These are phyloP conservation scores for Diplodia scrobiculata DNA, from an alignment of 2,329 filamentous ascomycete genomes.

Conservation along the genomic window DNA sequence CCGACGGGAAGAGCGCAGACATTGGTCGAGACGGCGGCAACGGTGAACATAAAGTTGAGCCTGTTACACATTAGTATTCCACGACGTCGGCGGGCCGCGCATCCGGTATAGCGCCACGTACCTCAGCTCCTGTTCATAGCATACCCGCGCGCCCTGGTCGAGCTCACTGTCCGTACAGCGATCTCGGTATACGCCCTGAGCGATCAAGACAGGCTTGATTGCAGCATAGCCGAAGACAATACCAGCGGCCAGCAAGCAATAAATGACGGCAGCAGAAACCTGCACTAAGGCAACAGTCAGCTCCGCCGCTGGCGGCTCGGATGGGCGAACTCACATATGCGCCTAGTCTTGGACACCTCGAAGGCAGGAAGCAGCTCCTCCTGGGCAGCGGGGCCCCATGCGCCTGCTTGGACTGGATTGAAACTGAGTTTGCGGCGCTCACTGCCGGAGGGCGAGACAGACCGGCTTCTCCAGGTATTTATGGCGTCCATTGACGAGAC, in stretches of 20 bases:
- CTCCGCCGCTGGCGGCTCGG: background rate
- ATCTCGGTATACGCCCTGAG: conserved; percentile 44
- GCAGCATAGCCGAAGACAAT: conserved; percentile 48
- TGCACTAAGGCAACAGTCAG: conserved; percentile 57
- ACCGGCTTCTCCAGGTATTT: conserved; percentile 43
- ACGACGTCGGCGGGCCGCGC: background rate
- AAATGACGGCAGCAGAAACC: conserved; percentile 67
- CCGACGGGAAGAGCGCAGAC: conserved; percentile 83
- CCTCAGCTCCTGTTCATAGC: conserved; percentile 46
- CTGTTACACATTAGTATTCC: conserved; percentile 52
- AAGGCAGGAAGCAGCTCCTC: conserved; percentile 54
- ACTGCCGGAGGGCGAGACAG: conserved; percentile 35
- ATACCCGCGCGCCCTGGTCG: conserved; percentile 40
- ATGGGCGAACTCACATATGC: conserved; percentile 51
- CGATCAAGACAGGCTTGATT: conserved; percentile 46
- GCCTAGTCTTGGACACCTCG: conserved; percentile 57
- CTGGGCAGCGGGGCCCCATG: conserved; percentile 47
- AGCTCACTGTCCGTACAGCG: conserved; percentile 44
- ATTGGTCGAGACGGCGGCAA: conserved; percentile 84
- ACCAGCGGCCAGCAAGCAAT: conserved; percentile 62
- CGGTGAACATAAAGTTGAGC: conserved; percentile 90
- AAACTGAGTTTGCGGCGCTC: conserved; percentile 53
- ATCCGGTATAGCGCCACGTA: background rate
- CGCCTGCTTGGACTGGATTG: conserved; percentile 48
- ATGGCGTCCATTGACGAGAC: conserved; percentile 48